A percentile compares a stretch with the other conserved stretches of the same genome.
These are phyloP conservation scores for Vitellaria paradoxa DNA, from an alignment of 179 eudicot species.

Conservation along the genomic window DNA sequence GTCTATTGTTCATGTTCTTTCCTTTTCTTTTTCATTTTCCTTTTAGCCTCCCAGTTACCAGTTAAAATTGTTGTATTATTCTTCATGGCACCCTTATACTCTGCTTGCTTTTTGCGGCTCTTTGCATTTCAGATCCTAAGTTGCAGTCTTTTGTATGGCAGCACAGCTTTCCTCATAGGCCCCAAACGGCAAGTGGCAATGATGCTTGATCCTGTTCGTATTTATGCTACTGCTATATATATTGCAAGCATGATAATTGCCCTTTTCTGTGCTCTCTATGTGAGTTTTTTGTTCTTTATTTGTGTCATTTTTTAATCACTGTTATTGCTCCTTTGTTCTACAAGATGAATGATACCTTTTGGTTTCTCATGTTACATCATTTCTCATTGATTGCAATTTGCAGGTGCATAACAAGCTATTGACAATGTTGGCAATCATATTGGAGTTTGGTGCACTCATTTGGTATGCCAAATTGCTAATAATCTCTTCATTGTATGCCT, in stretches of 20 bases:
- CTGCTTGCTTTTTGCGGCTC: neutral
- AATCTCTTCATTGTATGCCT: neutral
- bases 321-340: neutral
- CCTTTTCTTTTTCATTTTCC: neutral
- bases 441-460: constrained; percentile 86
- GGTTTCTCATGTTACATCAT: constrained; percentile 4
- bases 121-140: constrained; percentile 32
- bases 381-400: constrained; percentile 15
- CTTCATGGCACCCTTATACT: neutral
- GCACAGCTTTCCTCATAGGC: constrained; percentile 97
- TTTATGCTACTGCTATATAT: constrained; percentile 90
- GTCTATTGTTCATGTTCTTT: neutral
- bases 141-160: constrained; percentile 58
- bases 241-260: constrained; percentile 87
- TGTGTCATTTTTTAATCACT: neutral
- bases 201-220: constrained; percentile 99
- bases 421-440: constrained; percentile 76
- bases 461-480: constrained; percentile 47
- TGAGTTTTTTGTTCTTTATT: constrained; percentile 30
- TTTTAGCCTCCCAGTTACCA: neutral
- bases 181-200: constrained; percentile 89
- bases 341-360: neutral
- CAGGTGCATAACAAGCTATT: constrained; percentile 91
- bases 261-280: constrained; percentile 90
- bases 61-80: neutral